A percentile compares a stretch with the other conserved stretches of the same genome.
Evolutionary conservation across 345 rosid species (phyloP).

Genomic region (Excoecaria cochinchinensis): DNA sequence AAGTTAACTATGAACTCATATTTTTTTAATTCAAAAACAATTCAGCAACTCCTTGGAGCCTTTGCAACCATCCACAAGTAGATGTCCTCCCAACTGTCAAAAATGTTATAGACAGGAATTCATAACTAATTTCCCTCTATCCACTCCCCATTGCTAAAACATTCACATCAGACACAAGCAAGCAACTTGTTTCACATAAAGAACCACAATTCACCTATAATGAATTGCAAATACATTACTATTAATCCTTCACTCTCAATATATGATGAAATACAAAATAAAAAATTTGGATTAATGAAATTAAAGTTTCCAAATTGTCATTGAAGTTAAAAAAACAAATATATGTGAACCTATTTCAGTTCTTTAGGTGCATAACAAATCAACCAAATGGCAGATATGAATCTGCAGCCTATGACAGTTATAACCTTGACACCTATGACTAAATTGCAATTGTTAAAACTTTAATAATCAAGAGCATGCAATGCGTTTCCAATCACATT

Average conservation of each 20-base stretch:
- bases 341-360: not conserved
- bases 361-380: not conserved
- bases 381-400: not conserved
- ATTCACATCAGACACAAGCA: not conserved
- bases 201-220: not conserved
- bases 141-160: not conserved
- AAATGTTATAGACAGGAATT: not conserved
- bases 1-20: not conserved
- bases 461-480: not conserved
- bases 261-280: not conserved
- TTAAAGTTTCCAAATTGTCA: not conserved
- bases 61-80: not conserved
- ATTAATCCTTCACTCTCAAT: not conserved
- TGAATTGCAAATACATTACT: not conserved
- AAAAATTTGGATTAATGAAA: not conserved
- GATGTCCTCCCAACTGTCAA: conserved; percentile 4
- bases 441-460: not conserved
- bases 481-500: not conserved
- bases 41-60: not conserved
- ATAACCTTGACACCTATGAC: not conserved
- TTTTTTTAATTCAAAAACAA: not conserved
- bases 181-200: not conserved
- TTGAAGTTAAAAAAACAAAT: not conserved
- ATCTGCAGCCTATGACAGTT: not conserved
- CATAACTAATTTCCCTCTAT: not conserved